Evolutionary conservation across 345 rosid genomes (phyloP).

Genomic region (Eucalyptus dawsonii): DNA sequence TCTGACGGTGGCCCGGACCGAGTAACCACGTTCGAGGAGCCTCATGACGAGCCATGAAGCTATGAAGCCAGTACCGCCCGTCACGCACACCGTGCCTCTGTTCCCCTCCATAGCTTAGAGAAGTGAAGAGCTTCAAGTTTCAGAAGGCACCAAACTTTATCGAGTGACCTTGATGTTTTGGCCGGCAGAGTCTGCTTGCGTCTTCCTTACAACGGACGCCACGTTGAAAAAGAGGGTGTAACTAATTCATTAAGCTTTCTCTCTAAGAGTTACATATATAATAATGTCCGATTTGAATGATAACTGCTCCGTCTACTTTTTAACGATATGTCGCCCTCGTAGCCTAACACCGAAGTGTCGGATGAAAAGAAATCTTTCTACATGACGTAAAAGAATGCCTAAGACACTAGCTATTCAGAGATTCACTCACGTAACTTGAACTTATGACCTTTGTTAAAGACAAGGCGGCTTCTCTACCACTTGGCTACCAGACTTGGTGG

Average conservation of each 20-base stretch:
- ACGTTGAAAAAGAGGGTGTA: background rate
- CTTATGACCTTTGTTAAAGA: background rate
- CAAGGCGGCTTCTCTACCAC: background rate
- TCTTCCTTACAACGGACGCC: background rate
- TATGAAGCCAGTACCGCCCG: slow-evolving; percentile 43
- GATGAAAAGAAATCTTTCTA: background rate
- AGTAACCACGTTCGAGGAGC: slow-evolving; percentile 38
- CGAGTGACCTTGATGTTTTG: background rate
- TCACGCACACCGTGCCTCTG: slow-evolving; percentile 30
- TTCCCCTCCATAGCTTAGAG: background rate
- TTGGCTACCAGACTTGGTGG: background rate
- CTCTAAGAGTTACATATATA: background rate
- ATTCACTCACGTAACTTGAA: background rate
- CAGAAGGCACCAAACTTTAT: background rate
- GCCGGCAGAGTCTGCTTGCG: background rate
- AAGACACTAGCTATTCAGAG: background rate
- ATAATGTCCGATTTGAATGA: background rate
- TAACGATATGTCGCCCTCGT: background rate
- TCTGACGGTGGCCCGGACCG: slow-evolving; percentile 37
- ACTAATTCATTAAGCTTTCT: background rate
- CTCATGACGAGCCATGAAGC: slow-evolving; percentile 51
- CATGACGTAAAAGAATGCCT: background rate
- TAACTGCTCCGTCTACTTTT: background rate
- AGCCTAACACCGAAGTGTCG: background rate
- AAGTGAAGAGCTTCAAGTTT: background rate